Conservation (phyloP, 495 filamentous ascomycete species). For the Hypomontagnella submonticulosa region DNA sequence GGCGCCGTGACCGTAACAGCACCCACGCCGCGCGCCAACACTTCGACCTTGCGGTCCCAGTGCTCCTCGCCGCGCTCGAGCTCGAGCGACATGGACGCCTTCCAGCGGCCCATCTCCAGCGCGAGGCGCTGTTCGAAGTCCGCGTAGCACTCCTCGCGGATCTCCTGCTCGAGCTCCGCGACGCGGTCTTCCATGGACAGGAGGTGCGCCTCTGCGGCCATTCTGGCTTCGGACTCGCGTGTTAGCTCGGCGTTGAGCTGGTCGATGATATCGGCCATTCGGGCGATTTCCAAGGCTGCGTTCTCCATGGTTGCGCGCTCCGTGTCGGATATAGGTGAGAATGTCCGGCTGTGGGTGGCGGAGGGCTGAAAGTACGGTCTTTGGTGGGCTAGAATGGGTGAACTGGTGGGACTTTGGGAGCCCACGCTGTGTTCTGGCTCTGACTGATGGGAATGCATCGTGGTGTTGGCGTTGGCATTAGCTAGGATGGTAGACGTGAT, state of each 20-base stretch:
- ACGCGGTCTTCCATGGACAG: slow-evolving; percentile 73
- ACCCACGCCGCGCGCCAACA: slow-evolving; percentile 76
- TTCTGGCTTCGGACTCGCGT: slow-evolving; percentile 63
- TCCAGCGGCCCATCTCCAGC: slow-evolving; percentile 79
- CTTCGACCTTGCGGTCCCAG: slow-evolving; percentile 89
- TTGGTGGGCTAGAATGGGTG: slow-evolving; percentile 46
- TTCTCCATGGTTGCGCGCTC: slow-evolving; percentile 77
- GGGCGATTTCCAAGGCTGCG: slow-evolving; percentile 76
- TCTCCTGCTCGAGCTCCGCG: slow-evolving; percentile 78
- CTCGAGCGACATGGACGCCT: slow-evolving; percentile 76
- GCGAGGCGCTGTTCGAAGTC: slow-evolving; percentile 86
- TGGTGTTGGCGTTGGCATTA: slow-evolving; percentile 51
- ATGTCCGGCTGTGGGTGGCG: slow-evolving; percentile 48
- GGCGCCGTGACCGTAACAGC: slow-evolving; percentile 37
- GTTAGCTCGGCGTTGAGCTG: slow-evolving; percentile 71
- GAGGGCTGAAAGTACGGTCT: slow-evolving; percentile 55
- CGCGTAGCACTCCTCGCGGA: slow-evolving; percentile 87
- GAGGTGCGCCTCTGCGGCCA: slow-evolving; percentile 69
- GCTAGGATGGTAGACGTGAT: slow-evolving; percentile 64
- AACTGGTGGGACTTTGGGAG: slow-evolving; percentile 50
- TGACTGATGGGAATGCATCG: slow-evolving; percentile 55
- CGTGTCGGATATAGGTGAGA: slow-evolving; percentile 60
- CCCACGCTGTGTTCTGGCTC: slow-evolving; percentile 47
- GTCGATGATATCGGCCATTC: slow-evolving; percentile 80
- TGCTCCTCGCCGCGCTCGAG: slow-evolving; percentile 82